A percentile compares a stretch with the other conserved stretches of the same genome.
Evolutionary conservation across 495 filamentous ascomycete genomes (phyloP).

Genomic region (Sabuloglossum arenarium): DNA sequence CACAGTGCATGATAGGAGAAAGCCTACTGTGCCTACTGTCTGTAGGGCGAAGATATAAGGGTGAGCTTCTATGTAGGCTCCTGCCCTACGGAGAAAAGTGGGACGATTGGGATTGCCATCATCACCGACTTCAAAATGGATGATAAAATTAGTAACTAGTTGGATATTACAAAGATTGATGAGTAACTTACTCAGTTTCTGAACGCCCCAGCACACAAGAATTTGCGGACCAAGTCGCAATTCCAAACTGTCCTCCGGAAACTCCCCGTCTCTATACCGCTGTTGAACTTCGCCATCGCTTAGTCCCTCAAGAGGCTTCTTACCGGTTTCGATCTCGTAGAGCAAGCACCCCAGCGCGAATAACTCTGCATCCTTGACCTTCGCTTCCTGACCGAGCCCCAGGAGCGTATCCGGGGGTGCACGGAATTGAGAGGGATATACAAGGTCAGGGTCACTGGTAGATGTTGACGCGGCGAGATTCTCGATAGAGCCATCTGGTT

Average conservation of each 20-base stretch:
- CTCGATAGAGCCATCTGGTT: not conserved
- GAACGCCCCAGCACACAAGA: not conserved
- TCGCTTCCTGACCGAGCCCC: not conserved
- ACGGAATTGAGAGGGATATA: not conserved
- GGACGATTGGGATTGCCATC: too few relatives aligned
- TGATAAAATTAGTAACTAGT: too few relatives aligned
- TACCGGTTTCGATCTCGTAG: slow-evolving; percentile 10
- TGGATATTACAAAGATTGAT: too few relatives aligned
- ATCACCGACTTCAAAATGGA: too few relatives aligned
- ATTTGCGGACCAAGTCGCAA: too few relatives aligned
- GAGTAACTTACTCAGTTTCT: not conserved
- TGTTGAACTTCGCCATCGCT: slow-evolving; percentile 7
- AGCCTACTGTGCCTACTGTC: not conserved
- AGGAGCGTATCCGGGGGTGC: not conserved
- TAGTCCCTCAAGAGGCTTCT: slow-evolving; percentile 7
- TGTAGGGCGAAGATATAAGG: not conserved
- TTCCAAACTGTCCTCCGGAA: slow-evolving; percentile 5
- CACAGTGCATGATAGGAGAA: not conserved
- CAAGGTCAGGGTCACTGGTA: not conserved
- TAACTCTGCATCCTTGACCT: not conserved
- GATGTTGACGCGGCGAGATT: not conserved
- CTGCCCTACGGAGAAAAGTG: too few relatives aligned
- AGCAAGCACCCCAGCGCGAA: slow-evolving; percentile 3
- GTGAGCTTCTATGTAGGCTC: not conserved
- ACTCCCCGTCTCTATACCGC: slow-evolving; percentile 6